Evolutionary conservation across 208 protist species (phyloP).

Genomic region (Trypanosoma melophagium): DNA sequence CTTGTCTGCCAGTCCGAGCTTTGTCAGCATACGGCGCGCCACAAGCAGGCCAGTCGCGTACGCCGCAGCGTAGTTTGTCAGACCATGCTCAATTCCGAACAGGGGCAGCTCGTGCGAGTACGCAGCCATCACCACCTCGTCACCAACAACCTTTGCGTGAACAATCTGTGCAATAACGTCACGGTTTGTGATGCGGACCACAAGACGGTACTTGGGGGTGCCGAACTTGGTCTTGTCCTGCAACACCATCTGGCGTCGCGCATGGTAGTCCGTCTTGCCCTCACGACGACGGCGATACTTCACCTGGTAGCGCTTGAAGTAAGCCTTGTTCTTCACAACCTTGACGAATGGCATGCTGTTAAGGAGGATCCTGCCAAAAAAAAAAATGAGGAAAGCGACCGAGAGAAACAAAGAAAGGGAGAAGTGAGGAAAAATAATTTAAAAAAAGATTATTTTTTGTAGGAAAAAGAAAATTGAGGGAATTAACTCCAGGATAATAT

Average conservation of each 20-base stretch:
- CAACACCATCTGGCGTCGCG: slow-evolving; percentile 93
- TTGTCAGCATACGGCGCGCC: slow-evolving; percentile 95
- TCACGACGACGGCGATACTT: slow-evolving; percentile 97
- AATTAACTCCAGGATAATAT: too few relatives aligned
- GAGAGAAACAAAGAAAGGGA: slow-evolving; percentile 8
- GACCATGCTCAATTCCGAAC: slow-evolving; percentile 96
- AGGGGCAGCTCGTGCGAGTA: slow-evolving; percentile 97
- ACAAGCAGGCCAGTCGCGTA: slow-evolving; percentile 98
- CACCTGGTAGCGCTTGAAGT: slow-evolving; percentile 99
- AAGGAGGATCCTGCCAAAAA: slow-evolving; percentile 11
- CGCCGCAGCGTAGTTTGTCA: slow-evolving; percentile 98
- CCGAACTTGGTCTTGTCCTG: slow-evolving; percentile 99
- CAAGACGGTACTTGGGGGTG: slow-evolving; percentile 98
- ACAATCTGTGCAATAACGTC: slow-evolving; percentile 98
- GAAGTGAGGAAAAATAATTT: not conserved
- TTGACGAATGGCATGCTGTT: slow-evolving; percentile 85
- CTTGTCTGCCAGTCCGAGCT: slow-evolving; percentile 92
- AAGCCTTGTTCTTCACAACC: slow-evolving; percentile 93
- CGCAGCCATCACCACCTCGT: slow-evolving; percentile 93
- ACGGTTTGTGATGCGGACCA: slow-evolving; percentile 97
- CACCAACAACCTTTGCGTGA: slow-evolving; percentile 95
- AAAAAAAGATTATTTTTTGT: not conserved
- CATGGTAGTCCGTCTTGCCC: slow-evolving; percentile 99
- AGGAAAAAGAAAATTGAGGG: not conserved
- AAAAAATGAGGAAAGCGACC: slow-evolving; percentile 17